Evolutionary conservation across 768 basidiomycete species (phyloP).

Genomic region (Mycena metata): DNA sequence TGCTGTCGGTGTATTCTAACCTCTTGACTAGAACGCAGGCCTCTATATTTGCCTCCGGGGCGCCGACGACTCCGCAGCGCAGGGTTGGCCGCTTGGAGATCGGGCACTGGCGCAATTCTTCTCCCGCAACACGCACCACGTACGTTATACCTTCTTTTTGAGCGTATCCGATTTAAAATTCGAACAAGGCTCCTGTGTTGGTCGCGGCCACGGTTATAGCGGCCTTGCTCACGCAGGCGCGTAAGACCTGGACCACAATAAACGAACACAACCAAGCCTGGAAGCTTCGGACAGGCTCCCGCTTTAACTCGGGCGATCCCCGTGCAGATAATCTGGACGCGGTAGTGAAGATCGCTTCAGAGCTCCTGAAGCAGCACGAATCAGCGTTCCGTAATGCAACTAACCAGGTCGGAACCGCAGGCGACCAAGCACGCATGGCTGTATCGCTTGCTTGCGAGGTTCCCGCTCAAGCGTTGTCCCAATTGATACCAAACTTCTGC

Average conservation of each 20-base stretch:
- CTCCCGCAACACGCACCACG: background rate
- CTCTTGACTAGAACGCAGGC: background rate
- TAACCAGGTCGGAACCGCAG: no score
- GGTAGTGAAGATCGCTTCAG: no score
- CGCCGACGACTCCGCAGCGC: background rate
- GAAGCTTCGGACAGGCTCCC: no score
- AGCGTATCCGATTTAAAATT: background rate
- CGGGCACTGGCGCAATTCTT: background rate
- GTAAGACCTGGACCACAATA: background rate
- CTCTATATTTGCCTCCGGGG: conserved; percentile 6
- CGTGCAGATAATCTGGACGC: no score
- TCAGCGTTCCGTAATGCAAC: no score
- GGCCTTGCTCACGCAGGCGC: background rate
- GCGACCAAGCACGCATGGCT: background rate
- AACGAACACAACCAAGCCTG: no score
- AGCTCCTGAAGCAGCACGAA: no score
- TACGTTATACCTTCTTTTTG: background rate
- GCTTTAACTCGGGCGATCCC: no score
- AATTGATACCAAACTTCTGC: background rate
- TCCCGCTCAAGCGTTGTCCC: background rate
- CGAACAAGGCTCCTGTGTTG: background rate
- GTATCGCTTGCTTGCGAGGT: background rate
- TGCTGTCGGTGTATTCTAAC: background rate
- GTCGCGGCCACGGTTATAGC: background rate
- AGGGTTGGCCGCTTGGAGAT: conserved; percentile 9